Evolutionary conservation across 2,329 filamentous ascomycete species (phyloP).

Genomic region (Cercospora sp.): DNA sequence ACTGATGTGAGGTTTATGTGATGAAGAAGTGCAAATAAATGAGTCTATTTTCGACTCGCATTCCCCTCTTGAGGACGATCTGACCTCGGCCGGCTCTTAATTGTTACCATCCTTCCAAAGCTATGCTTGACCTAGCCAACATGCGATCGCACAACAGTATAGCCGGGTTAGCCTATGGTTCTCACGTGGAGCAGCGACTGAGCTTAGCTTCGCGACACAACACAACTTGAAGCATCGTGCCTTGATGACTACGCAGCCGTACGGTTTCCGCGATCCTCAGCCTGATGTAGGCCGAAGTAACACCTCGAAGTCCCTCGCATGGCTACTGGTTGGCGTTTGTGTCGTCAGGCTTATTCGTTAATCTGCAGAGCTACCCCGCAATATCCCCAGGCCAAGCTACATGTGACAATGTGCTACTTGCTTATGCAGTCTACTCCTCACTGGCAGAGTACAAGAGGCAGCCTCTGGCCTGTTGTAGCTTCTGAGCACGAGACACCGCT

Average conservation of each 20-base stretch:
- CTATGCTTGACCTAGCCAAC: neutral
- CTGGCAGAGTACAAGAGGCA: constrained; percentile 5
- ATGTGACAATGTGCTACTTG: constrained; percentile 16
- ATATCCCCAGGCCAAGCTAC: neutral
- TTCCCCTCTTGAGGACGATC: neutral
- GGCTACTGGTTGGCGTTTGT: neutral
- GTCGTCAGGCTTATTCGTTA: constrained; percentile 8
- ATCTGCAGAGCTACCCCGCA: constrained; percentile 22
- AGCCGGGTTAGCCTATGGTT: neutral
- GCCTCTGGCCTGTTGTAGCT: constrained; percentile 7
- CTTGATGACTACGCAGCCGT: constrained; percentile 8
- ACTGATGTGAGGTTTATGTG: neutral
- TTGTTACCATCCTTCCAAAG: neutral
- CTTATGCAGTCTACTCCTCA: constrained; percentile 16
- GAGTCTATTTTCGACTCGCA: neutral
- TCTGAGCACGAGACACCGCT: constrained; percentile 14
- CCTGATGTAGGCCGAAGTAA: constrained; percentile 14
- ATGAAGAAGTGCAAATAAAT: neutral
- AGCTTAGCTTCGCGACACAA: neutral
- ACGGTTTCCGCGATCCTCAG: neutral
- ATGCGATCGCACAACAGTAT: constrained; percentile 3
- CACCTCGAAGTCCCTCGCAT: constrained; percentile 1
- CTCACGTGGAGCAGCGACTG: neutral
- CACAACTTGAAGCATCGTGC: neutral
- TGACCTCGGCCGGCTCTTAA: constrained; percentile 12